Evolutionary conservation across 768 basidiomycete species (phyloP).

Genomic region (Asterophora parasitica): DNA sequence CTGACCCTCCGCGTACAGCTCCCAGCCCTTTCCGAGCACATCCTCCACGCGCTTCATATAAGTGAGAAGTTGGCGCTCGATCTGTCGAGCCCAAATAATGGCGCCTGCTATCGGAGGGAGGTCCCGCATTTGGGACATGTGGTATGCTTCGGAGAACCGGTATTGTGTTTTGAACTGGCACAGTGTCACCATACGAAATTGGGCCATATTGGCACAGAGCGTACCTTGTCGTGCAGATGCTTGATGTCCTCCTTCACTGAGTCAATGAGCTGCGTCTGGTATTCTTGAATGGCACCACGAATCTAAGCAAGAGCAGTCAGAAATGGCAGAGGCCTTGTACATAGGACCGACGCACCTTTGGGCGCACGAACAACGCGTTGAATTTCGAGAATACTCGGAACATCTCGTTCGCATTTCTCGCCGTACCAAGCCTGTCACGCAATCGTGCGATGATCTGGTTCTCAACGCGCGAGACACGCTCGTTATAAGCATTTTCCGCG

Average conservation of each 20-base stretch:
- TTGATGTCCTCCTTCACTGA: slow-evolving; percentile 99
- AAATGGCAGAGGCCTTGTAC: neutral
- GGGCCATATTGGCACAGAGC: neutral
- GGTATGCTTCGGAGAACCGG: slow-evolving; percentile 90
- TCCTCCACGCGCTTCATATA: slow-evolving; percentile 99
- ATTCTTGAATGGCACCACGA: slow-evolving; percentile 97
- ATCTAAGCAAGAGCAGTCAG: slow-evolving; percentile 45
- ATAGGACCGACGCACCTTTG: slow-evolving; percentile 61
- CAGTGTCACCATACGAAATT: neutral
- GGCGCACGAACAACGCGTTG: slow-evolving; percentile 93
- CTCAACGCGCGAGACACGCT: slow-evolving; percentile 94
- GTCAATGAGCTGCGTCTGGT: slow-evolving; percentile 97
- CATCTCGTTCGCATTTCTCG: slow-evolving; percentile 98
- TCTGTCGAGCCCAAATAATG: slow-evolving; percentile 99
- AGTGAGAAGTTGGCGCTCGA: slow-evolving; percentile 89
- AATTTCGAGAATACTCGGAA: slow-evolving; percentile 99
- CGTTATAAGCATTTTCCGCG: slow-evolving; percentile 96
- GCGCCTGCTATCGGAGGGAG: slow-evolving; percentile 97
- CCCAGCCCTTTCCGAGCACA: slow-evolving; percentile 97
- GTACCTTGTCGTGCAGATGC: slow-evolving; percentile 84
- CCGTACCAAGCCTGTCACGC: slow-evolving; percentile 88
- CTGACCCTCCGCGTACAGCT: slow-evolving; percentile 98
- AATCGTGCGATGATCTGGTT: slow-evolving; percentile 96
- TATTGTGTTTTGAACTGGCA: slow-evolving; percentile 91
- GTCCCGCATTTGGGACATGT: slow-evolving; percentile 99